These are phyloP conservation scores for Xylaria sp. DNA, from an alignment of 2,329 filamentous ascomycete genomes.

Conservation along the genomic window DNA sequence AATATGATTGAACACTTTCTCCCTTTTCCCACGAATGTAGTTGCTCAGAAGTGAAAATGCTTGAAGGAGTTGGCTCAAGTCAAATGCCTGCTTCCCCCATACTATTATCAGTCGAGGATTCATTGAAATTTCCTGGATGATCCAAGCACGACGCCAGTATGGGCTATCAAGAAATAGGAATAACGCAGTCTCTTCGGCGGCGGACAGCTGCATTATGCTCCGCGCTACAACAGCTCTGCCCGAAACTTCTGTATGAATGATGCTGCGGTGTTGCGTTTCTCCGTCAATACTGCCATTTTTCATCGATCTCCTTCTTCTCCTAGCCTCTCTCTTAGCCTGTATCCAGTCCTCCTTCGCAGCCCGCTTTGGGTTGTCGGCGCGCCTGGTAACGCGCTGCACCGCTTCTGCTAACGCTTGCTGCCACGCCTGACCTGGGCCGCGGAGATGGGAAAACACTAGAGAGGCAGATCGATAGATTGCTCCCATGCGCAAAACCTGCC, in stretches of 20 bases:
- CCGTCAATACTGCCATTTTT: conserved; percentile 1
- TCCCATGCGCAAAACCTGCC: conserved; percentile 34
- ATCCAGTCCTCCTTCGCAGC: conserved; percentile 7
- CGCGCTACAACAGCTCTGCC: not conserved
- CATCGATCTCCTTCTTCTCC: conserved; percentile 19
- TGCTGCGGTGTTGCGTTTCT: not conserved
- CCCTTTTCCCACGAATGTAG: conserved; percentile 23
- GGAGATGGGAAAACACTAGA: conserved; percentile 31
- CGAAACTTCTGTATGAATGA: conserved; percentile 9
- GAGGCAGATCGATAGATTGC: conserved; percentile 34
- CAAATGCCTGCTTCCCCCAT: conserved; percentile 34
- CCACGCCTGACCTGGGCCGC: conserved; percentile 11
- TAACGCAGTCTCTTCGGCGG: conserved; percentile 31
- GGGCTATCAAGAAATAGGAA: conserved; percentile 32
- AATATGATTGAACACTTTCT: conserved; percentile 32
- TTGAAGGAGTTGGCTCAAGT: conserved; percentile 25
- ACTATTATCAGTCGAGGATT: conserved; percentile 32
- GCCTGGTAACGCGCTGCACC: conserved; percentile 20
- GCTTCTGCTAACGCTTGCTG: conserved; percentile 23
- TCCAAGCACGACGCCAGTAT: conserved; percentile 36
- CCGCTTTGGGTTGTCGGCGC: conserved; percentile 7
- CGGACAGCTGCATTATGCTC: conserved; percentile 26
- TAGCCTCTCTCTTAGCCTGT: conserved; percentile 22
- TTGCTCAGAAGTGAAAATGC: conserved; percentile 22
- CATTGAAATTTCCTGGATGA: conserved; percentile 37